Evolutionary conservation across 75 land plant species (phyloP).

Genomic region (Picea glauca): DNA sequence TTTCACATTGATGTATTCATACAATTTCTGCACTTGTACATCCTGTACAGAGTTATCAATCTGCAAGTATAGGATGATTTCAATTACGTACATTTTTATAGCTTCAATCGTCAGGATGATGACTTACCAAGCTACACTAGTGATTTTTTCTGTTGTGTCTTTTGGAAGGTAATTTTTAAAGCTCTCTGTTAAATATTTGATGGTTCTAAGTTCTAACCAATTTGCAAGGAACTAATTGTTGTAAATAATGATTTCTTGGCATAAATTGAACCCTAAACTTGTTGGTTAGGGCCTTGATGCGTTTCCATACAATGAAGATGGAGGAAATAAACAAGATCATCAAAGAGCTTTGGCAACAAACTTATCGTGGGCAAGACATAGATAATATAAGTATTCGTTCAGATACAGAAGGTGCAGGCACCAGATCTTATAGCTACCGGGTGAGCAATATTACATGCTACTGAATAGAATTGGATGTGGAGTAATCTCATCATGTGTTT

Average conservation of each 20-base stretch:
- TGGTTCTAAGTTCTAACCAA: neutral
- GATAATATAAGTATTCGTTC: conserved; percentile 90
- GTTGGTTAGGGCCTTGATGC: conserved; percentile 82
- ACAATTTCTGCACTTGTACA: neutral
- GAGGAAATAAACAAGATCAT: conserved; percentile 98
- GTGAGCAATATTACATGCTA: conserved; percentile 21
- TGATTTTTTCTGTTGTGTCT: neutral
- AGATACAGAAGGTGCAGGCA: conserved; percentile 88
- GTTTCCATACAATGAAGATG: conserved; percentile 99
- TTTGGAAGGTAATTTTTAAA: neutral
- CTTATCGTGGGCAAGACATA: conserved; percentile 95
- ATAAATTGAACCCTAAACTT: conserved; percentile 13
- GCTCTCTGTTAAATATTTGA: neutral
- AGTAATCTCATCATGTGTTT: neutral
- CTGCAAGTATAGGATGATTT: neutral
- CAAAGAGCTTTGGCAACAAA: conserved; percentile 96
- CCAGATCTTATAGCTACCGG: conserved; percentile 92
- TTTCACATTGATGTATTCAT: no score
- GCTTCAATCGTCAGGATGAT: neutral
- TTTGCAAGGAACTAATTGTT: neutral
- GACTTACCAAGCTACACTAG: neutral
- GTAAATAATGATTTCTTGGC: neutral
- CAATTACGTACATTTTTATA: neutral
- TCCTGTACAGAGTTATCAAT: neutral
- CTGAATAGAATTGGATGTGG: neutral